Conservation (phyloP, 768 basidiomycete species). For the Grammothele lineata region DNA sequence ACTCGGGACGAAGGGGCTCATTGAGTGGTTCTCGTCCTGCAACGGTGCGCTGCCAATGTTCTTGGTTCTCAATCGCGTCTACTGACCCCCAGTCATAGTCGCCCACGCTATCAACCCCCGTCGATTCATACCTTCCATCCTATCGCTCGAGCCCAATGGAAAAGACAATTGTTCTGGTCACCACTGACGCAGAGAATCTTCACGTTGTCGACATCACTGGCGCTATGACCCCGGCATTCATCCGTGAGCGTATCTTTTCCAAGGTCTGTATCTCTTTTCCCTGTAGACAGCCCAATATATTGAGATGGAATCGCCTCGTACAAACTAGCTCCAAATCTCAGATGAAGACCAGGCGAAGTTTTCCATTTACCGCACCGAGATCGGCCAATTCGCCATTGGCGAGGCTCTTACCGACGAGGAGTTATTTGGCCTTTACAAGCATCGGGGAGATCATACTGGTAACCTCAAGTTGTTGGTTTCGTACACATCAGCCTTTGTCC, state of each 20-base stretch:
- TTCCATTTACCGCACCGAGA: conserved; percentile 84
- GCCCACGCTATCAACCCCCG: conserved; percentile 18
- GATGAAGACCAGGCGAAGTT: conserved; percentile 80
- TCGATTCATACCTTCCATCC: conserved; percentile 27
- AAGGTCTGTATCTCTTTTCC: conserved; percentile 47
- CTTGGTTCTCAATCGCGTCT: background rate
- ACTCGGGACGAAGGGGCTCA: conserved; percentile 15
- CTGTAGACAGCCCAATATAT: background rate
- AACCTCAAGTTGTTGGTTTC: conserved; percentile 83
- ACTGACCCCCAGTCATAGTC: conserved; percentile 23
- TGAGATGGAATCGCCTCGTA: background rate
- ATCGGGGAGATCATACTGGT: conserved; percentile 72
- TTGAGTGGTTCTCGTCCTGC: conserved; percentile 27
- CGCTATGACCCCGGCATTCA: conserved; percentile 59
- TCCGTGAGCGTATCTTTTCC: conserved; percentile 76
- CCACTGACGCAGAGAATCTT: conserved; percentile 73
- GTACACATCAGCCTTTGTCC: conserved; percentile 56
- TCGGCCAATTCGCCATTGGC: conserved; percentile 72
- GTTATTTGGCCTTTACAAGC: conserved; percentile 67
- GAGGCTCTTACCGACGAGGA: conserved; percentile 68
- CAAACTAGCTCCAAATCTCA: conserved; percentile 63
- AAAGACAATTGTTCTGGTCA: conserved; percentile 41
- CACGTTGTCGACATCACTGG: conserved; percentile 67
- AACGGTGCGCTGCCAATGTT: conserved; percentile 20
- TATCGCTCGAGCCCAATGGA: conserved; percentile 18